phyloP scores from a whole-genome alignment of 192 early-diverging fungal species.

The Gamsiella multidivaricata region DNA sequence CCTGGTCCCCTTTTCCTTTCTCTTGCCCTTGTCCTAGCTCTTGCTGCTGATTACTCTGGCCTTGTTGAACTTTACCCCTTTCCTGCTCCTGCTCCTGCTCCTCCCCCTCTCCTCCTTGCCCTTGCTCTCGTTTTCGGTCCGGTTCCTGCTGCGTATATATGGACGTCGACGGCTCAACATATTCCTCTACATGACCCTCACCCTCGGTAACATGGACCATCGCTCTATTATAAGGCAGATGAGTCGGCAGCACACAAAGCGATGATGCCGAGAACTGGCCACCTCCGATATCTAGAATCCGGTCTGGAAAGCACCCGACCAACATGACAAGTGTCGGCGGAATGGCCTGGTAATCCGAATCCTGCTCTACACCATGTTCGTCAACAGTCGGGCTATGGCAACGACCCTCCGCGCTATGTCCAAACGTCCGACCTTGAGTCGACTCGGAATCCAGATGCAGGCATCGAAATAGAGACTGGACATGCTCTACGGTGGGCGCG shows the following conservation, averaged over 20 bases:
- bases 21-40: background rate
- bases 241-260: background rate
- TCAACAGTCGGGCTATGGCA: background rate
- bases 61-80: background rate
- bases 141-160: too few species aligned
- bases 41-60: background rate
- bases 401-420: background rate
- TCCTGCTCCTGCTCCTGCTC: background rate
- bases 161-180: background rate
- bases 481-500: slow-evolving; percentile 26
- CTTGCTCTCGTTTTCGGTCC: too few species aligned
- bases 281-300: background rate
- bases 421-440: slow-evolving; percentile 32
- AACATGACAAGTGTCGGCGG: slow-evolving; percentile 3
- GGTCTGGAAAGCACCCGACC: slow-evolving; percentile 5
- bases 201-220: too few species aligned
- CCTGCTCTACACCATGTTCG: background rate
- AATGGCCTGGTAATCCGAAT: background rate
- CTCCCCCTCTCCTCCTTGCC: background rate
- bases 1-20: too few species aligned
- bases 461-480: slow-evolving; percentile 33
- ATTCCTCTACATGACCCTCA: background rate
- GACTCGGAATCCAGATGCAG: slow-evolving; percentile 16
- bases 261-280: background rate
- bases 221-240: background rate